These are phyloP conservation scores for Trichosporon asahii DNA, from an alignment of 1,284 basidiomycete genomes.

Conservation along the genomic window DNA sequence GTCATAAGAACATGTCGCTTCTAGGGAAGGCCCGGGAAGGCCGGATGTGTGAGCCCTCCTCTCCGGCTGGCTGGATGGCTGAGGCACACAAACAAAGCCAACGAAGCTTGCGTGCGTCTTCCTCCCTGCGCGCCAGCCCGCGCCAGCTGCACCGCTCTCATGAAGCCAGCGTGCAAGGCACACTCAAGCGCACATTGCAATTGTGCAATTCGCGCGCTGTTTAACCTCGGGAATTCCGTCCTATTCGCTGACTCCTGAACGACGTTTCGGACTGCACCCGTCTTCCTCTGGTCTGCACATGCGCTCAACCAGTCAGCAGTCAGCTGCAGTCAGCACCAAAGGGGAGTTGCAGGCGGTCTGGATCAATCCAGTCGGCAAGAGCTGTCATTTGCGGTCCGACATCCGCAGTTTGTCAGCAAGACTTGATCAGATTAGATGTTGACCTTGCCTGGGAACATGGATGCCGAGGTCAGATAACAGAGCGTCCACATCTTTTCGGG, in stretches of 20 bases:
- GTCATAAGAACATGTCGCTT: background rate
- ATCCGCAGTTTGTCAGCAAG: too few relatives aligned
- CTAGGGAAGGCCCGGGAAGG: background rate
- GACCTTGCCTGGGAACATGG: conserved; percentile 48
- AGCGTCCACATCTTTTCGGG: conserved; percentile 67
- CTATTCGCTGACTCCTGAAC: background rate
- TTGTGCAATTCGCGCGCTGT: background rate
- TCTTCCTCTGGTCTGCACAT: too few relatives aligned
- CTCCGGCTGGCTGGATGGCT: background rate
- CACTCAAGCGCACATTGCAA: background rate
- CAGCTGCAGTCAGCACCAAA: too few relatives aligned
- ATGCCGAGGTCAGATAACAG: conserved; percentile 68
- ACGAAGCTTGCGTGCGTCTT: too few relatives aligned
- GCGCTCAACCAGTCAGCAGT: too few relatives aligned
- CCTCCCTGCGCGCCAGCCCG: too few relatives aligned
- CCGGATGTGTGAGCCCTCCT: background rate
- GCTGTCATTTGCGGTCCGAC: too few relatives aligned
- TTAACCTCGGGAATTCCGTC: background rate
- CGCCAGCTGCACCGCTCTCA: background rate
- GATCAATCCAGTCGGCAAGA: too few relatives aligned
- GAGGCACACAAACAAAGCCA: background rate
- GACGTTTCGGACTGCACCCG: background rate
- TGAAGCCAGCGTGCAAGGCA: background rate
- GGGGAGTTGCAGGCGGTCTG: too few relatives aligned
- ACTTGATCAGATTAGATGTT: too few relatives aligned